These are phyloP conservation scores for Phascolomyces articulosus DNA, from an alignment of 371 early-diverging fungal genomes.

Conservation along the genomic window DNA sequence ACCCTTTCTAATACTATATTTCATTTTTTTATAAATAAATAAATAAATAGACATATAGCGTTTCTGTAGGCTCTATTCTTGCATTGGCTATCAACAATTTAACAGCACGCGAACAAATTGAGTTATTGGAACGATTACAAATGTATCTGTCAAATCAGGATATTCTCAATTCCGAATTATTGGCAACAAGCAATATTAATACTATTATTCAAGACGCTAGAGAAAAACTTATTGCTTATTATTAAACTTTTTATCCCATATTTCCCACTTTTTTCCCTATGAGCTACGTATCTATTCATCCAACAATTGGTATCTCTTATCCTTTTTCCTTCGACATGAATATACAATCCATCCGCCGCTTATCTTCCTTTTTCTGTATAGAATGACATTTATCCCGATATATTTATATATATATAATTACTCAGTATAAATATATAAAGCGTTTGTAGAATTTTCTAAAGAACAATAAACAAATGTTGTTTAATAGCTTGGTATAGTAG, in stretches of 20 bases:
- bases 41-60: conserved; percentile 38
- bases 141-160: conserved; percentile 66
- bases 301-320: no score
- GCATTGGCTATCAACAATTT: conserved; percentile 54
- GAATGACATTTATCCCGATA: no score
- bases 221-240: background rate
- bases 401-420: no score
- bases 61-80: conserved; percentile 63
- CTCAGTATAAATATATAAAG: no score
- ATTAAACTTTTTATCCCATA: background rate
- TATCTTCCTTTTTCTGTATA: no score
- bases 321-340: no score
- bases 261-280: background rate
- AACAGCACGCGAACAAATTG: conserved; percentile 56
- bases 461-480: no score
- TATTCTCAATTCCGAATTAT: conserved; percentile 15
- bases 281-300: background rate
- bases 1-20: background rate
- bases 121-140: conserved; percentile 57
- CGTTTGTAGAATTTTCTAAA: no score
- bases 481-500: no score
- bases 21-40: background rate
- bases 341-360: no score
- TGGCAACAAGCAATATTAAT: conserved; percentile 14
- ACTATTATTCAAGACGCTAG: conserved; percentile 13